Percentiles rank a stretch among this genome's conserved stretches.
These are phyloP conservation scores for Trichoderma reesei DNA, from an alignment of 495 filamentous ascomycete species.

Conservation along the genomic window DNA sequence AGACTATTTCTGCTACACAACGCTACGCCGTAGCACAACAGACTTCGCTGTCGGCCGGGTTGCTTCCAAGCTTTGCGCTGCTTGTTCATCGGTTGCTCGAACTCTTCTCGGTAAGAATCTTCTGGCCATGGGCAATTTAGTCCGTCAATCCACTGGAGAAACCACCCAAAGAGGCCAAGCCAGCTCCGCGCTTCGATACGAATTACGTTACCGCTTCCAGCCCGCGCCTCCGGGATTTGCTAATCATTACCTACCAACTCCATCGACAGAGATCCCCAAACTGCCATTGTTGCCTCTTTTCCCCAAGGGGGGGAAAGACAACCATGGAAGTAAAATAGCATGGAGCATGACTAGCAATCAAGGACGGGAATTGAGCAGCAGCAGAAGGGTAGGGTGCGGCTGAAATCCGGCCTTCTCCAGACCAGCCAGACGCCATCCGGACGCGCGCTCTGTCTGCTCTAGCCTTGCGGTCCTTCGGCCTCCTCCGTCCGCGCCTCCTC, in stretches of 20 bases:
- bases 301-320: neutral
- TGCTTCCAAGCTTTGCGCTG: neutral
- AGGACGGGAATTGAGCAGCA: neutral
- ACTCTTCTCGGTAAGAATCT: neutral
- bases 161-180: neutral
- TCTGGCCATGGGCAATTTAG: neutral
- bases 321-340: neutral
- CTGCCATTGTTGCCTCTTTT: neutral
- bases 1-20: neutral
- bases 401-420: neutral
- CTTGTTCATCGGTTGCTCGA: neutral
- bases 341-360: neutral
- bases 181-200: neutral
- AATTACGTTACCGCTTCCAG: constrained; percentile 1
- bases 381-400: neutral
- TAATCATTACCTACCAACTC: constrained; percentile 5
- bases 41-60: neutral
- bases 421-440: neutral
- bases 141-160: neutral
- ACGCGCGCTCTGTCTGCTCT: neutral
- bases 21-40: neutral
- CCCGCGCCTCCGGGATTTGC: neutral
- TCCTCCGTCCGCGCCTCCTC: constrained; percentile 4
- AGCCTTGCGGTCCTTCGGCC: constrained; percentile 2
- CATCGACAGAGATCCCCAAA: neutral